Evolutionary conservation across 345 rosid genomes (phyloP).

Genomic region (Zanthoxylum bungeanum): DNA sequence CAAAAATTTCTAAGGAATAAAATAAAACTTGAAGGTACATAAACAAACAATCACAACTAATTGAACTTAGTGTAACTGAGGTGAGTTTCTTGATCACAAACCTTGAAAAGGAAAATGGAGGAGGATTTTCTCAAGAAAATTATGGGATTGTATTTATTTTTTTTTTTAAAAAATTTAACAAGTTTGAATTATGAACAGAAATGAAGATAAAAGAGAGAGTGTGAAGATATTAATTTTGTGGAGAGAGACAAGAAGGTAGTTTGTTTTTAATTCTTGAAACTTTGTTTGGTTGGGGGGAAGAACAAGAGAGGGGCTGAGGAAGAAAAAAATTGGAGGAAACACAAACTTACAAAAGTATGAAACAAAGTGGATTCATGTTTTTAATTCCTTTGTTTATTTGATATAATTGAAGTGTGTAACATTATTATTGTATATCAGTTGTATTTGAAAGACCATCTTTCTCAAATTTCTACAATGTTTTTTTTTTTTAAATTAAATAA

Average conservation of each 20-base stretch:
- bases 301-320: not conserved
- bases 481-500: no score
- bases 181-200: not conserved
- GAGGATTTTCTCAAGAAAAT: not conserved
- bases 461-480: no score
- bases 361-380: not conserved
- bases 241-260: no score
- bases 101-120: conserved; percentile 1
- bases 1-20: not conserved
- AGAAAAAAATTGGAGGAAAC: not conserved
- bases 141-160: not conserved
- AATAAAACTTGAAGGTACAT: not conserved
- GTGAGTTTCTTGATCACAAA: not conserved
- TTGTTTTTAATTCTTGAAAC: not conserved
- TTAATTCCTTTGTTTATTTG: not conserved
- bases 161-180: no score
- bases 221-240: not conserved
- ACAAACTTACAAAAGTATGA: no score
- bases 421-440: no score
- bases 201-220: not conserved
- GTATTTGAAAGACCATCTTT: not conserved
- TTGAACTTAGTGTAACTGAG: no score
- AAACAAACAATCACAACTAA: not conserved
- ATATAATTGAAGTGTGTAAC: no score
- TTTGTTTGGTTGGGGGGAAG: conserved; percentile 1